Base-by-base conservation (phyloP, 805 yeast species). In the Cyberlindnera mississippiensis region DNA sequence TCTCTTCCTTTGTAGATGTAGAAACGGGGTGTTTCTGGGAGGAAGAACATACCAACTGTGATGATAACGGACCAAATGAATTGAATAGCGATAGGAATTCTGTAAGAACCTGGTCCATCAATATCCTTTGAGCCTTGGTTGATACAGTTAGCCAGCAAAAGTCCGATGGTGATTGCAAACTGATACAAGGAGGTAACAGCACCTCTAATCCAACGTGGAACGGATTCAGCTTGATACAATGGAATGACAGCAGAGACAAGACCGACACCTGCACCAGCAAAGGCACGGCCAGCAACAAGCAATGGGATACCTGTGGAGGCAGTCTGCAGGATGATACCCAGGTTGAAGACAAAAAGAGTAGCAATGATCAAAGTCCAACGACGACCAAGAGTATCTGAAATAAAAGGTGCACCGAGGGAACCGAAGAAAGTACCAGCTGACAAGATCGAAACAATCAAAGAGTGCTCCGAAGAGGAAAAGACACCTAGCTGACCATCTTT, bases 21-120 rank as follows among this genome's bases (percentile, higher is more conserved):
- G 63, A 65, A 86, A 55, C 95, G 72, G 29, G 95, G 95, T 33
- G 85, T 72, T 56, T 85, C 95, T 19, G 95, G 90, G 32, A 85
- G 66, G 49, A 80, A 69, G 46, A 78, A 58, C 71, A 85, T 72
- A 35, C 93, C 93, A 31, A 61, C 51, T 39, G 73, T 71, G 41
- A 86, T 66, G 37, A 82, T 60, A 2, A 74, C 44, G n/a, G 87
- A 80, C 82, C 89, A 86, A 6, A 78, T 51, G 52, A 83, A 74
- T 64, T 84, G 90, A 27, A 85, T 53, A 12, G 81, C 89, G 51
- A 85, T 73, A 19, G 93, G 93, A 39, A 85, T 73, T 56, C 91
- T 70, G 68, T 81, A 86, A 14, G 85, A 73, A 7, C 79, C 83
- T 12, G 77, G 64, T 46, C 71, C 71, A 26, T 63, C 57, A 46